Base-by-base conservation (phyloP, 1,284 basidiomycete species). In the Cronartium ribicola region DNA sequence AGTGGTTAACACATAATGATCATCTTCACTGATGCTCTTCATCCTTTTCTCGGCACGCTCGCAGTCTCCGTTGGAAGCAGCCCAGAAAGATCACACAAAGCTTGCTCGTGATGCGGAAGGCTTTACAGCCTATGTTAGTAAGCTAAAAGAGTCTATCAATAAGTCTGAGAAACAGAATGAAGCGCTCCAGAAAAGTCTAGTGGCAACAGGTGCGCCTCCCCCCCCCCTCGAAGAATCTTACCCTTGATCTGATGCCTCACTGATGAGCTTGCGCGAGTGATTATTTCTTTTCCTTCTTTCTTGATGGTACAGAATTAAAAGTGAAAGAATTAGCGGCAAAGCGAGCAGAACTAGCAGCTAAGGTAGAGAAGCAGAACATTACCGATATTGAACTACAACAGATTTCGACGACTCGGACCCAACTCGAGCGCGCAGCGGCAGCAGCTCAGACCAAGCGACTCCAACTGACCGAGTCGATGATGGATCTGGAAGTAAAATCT, bases 341-440 rank as follows among this genome's bases (percentile, higher is more conserved):
- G 20, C 37, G 46, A 11, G 48, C 63, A 4, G 63, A 85, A 72
- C 84, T 91, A 36, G 82, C 84, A 8, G 84, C 85, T 0, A 85
- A 90, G 11, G 90, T 94, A 22, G 87, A 87, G 77, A 87, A 84
- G 48, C 92, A 94, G 81, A 93, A 94, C 79, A 85, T 94, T 41
- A 86, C 89, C 0, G 89, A 89, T 0, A 90, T 93, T 80, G 91
- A 94, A 82, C 90, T 92, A 57, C 83, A 86, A 64, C 87, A 88
- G 44, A 94, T 94, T 91, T 93, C 88, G 77, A 87, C 87, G 14
- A 91, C 93, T 77, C 89, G 90, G 77, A 90, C 92, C 78, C 86
- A 84, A 22, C 83, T 94, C 29, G 62, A 83, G 84, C 39, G 87
- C 85, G 76, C 89, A 84, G 79, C 81, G 91, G 48, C 89, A 89